These are phyloP conservation scores for Ceratocystis papillata DNA, from an alignment of 2,329 filamentous ascomycete species.

Conservation along the genomic window DNA sequence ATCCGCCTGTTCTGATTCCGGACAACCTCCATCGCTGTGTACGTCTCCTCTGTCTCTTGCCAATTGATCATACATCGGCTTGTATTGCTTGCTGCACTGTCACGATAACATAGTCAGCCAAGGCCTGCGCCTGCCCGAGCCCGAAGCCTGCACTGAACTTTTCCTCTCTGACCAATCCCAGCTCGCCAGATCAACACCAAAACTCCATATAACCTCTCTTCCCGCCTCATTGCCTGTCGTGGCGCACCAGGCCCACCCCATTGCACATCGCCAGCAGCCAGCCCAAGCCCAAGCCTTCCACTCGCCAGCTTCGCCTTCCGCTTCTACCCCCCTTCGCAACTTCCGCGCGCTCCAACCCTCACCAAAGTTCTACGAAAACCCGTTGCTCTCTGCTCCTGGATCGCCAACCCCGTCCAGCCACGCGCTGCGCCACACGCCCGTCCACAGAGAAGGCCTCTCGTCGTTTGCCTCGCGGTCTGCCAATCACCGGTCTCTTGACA, in stretches of 20 bases:
- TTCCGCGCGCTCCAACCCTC: constrained; percentile 39
- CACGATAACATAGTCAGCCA: not conserved
- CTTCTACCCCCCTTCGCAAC: not conserved
- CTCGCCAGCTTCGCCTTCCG: not conserved
- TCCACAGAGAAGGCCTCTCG: constrained; percentile 15
- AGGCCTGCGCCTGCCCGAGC: not conserved
- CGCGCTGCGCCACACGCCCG: constrained; percentile 25
- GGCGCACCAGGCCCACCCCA: constrained; percentile 21
- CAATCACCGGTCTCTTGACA: constrained; percentile 30
- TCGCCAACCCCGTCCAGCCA: constrained; percentile 37
- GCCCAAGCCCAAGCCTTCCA: constrained; percentile 16
- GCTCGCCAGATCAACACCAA: not conserved
- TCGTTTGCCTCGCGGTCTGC: constrained; percentile 24
- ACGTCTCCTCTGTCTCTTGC: not conserved
- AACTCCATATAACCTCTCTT: not conserved
- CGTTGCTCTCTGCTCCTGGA: constrained; percentile 33
- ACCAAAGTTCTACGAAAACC: constrained; percentile 38
- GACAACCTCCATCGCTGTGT: not conserved
- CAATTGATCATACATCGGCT: not conserved
- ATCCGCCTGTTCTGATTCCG: constrained; percentile 8
- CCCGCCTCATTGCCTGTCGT: constrained; percentile 22
- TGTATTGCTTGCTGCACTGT: too few species aligned
- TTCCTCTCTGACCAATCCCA: constrained; percentile 10
- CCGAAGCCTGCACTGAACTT: not conserved
- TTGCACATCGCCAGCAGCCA: constrained; percentile 22